A percentile compares a stretch with the other conserved stretches of the same genome.
phyloP scores from a whole-genome alignment of 148 eudicot genomes.

The Beta vulgaris region DNA sequence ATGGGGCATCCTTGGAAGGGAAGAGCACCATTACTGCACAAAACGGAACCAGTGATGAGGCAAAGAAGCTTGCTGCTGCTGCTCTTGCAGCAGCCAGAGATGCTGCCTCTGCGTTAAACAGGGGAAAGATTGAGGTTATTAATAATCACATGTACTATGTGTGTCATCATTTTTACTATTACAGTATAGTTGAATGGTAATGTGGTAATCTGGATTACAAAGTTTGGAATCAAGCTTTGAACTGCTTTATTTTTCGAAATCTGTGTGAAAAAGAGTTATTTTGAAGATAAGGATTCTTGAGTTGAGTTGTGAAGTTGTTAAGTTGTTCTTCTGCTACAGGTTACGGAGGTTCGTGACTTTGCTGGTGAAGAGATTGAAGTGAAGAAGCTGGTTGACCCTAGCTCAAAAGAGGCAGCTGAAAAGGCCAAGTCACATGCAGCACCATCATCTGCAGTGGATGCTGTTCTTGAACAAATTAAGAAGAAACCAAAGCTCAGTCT shows the following conservation, averaged over 20 bases:
- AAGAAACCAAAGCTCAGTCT: conserved; percentile 90
- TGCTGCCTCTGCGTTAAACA: conserved; percentile 49
- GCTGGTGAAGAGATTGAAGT: conserved; percentile 81
- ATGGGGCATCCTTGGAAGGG: conserved; percentile 19
- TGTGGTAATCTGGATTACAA: too few species aligned
- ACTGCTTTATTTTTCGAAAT: too few species aligned
- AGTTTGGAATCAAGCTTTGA: too few species aligned
- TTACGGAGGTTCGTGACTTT: conserved; percentile 81
- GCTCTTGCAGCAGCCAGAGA: conserved; percentile 83
- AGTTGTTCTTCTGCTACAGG: conserved; percentile 37
- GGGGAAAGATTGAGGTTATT: conserved; percentile 80
- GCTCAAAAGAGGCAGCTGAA: conserved; percentile 64
- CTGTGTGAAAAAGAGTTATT: background rate
- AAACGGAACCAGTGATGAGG: conserved; percentile 63
- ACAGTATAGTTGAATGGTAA: too few species aligned
- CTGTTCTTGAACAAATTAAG: conserved; percentile 86
- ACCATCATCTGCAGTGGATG: conserved; percentile 71
- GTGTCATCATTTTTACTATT: background rate
- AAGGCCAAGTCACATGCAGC: conserved; percentile 52
- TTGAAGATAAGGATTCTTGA: background rate
- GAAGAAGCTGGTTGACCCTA: conserved; percentile 67
- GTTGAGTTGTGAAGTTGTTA: conserved; percentile 12
- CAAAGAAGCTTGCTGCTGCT: conserved; percentile 79
- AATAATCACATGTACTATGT: background rate
- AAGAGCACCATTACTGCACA: conserved; percentile 30